A percentile compares a stretch with the other conserved stretches of the same genome.
These are phyloP conservation scores for Cerrena zonata DNA, from an alignment of 1,284 basidiomycete species.

Conservation along the genomic window DNA sequence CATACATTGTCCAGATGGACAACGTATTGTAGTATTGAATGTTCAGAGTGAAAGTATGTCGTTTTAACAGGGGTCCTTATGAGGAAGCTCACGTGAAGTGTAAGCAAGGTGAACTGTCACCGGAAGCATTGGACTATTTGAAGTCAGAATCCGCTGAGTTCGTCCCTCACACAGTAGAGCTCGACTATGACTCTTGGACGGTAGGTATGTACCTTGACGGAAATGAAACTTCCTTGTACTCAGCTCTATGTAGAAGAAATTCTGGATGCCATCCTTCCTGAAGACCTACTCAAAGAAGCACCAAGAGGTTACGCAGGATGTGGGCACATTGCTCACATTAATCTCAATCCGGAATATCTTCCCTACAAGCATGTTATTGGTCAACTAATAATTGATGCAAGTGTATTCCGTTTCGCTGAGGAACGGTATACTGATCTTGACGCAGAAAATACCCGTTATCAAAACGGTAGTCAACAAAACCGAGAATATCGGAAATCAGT, in stretches of 20 bases:
- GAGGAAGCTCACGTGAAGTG: conserved; percentile 18
- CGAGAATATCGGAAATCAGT: conserved; percentile 80
- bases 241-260: conserved; percentile 71
- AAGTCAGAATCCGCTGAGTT: conserved; percentile 48
- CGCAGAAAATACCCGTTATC: conserved; percentile 76
- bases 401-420: conserved; percentile 23
- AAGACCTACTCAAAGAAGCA: conserved; percentile 67
- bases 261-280: conserved; percentile 72
- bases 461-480: conserved; percentile 95
- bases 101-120: conserved; percentile 64
- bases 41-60: conserved; percentile 6
- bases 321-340: conserved; percentile 91
- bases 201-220: conserved; percentile 44
- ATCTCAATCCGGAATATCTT: conserved; percentile 84
- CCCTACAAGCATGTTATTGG: conserved; percentile 91
- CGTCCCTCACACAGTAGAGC: conserved; percentile 52
- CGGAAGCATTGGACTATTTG: conserved; percentile 51
- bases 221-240: background rate
- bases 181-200: conserved; percentile 83
- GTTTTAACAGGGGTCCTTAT: conserved; percentile 2
- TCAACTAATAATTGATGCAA: conserved; percentile 83
- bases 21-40: conserved; percentile 59
- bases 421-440: background rate
- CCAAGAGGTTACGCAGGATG: conserved; percentile 85
- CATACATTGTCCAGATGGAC: conserved; percentile 42